Base-by-base conservation (phyloP, 2,329 filamentous ascomycete species). In the Diaporthe vaccinii region DNA sequence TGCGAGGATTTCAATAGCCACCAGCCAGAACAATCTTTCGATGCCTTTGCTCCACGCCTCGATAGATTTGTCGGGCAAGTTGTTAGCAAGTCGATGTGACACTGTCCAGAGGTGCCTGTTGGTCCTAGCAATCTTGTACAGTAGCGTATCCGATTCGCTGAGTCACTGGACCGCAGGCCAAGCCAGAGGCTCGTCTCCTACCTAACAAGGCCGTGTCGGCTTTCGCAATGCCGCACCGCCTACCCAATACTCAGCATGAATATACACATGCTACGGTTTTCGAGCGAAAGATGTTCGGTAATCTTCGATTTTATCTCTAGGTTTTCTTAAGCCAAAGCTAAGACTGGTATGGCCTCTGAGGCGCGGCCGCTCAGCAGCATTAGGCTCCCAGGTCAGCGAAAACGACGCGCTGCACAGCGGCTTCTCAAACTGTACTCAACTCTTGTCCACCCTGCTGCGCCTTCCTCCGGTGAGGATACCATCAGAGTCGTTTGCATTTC, bases 401-500 rank as follows among this genome's bases (percentile, higher is more conserved):
- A 62, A 46, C 59, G 39, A n/a, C 39, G 25, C 17, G 12, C 31
- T 28, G 59, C 59, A 10, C 34, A 46, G 59, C 39, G 3, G 8
- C 59, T 62, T 31, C 17, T 46, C 59, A 44, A 31, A 17, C 59
- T 62, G 39, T 62, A 44, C 25, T 62, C 39, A 7, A 25, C 59
- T 31, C 46, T 9, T 62, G 59, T 62, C 15, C 59, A 8, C 25
- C 39, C 59, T 22, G 39, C 39, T 31, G 22, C n/a, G 25, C 59
- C 28, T 46, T 2, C 39, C 12, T 62, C 59, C 8, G 6, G 15
- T 12, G 39, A 46, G 46, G 59, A 62, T 3, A 62, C n/a, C 31
- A 51, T 72, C 39, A 72, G 41, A 34, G 77, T 84, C 15, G 82
- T 84, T 25, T 86, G 84, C 77, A 81, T 86, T 20, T 85, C 85